A percentile compares a stretch with the other conserved stretches of the same genome.
phyloP scores from a whole-genome alignment of 257 asterid genomes.

The Salvia hispanica region DNA sequence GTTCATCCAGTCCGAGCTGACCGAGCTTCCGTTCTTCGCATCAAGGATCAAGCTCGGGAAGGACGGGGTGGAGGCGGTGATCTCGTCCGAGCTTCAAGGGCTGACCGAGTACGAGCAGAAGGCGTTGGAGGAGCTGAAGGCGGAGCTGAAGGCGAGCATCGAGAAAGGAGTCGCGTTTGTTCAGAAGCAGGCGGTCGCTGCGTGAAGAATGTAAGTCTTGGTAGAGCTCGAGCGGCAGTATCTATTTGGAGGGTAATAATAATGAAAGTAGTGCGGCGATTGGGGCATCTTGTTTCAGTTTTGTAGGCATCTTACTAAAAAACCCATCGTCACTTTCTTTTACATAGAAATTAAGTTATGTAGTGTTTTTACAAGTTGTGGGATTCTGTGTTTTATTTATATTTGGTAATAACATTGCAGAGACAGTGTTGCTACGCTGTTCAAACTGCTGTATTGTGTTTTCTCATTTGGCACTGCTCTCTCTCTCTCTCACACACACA shows the following conservation, averaged over 20 bases:
- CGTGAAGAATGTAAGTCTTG: constrained; percentile 36
- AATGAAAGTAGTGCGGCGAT: constrained; percentile 29
- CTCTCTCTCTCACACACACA: too few species aligned
- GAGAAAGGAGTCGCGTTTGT: constrained; percentile 76
- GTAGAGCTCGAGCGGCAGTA: constrained; percentile 25
- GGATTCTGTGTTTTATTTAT: constrained; percentile 28
- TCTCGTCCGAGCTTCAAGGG: constrained; percentile 70
- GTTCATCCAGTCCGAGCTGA: constrained; percentile 62
- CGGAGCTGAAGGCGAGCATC: constrained; percentile 78
- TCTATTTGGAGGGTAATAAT: constrained; percentile 31
- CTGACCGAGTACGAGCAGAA: constrained; percentile 72
- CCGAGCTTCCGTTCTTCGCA: constrained; percentile 86
- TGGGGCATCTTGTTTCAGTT: constrained; percentile 40
- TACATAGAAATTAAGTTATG: constrained; percentile 37
- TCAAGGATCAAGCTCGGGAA: constrained; percentile 79
- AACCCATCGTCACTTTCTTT: not conserved
- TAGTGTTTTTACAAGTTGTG: constrained; percentile 41
- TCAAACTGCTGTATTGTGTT: constrained; percentile 17
- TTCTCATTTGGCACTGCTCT: not conserved
- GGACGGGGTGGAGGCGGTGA: constrained; percentile 77
- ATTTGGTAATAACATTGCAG: constrained; percentile 25
- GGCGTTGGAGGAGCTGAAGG: constrained; percentile 78
- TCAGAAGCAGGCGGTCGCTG: constrained; percentile 63
- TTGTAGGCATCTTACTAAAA: constrained; percentile 45
- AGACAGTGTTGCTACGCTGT: constrained; percentile 25